A percentile compares a stretch with the other conserved stretches of the same genome.
These are phyloP conservation scores for Xylaria intraflava DNA, from an alignment of 495 filamentous ascomycete genomes.

Conservation along the genomic window DNA sequence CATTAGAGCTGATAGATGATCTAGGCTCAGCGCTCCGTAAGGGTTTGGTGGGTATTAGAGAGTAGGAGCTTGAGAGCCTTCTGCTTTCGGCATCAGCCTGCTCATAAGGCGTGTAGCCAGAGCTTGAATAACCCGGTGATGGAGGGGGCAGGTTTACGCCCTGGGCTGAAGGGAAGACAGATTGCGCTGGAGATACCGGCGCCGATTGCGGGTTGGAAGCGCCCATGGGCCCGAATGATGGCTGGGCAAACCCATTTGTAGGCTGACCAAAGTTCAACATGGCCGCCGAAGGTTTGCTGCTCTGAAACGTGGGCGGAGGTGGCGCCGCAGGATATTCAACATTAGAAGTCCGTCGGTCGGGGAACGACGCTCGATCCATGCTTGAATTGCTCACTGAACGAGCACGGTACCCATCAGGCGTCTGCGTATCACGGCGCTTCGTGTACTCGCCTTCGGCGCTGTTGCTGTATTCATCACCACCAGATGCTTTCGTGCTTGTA, in stretches of 20 bases:
- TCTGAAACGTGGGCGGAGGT: conserved; percentile 33
- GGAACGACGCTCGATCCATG: conserved; percentile 42
- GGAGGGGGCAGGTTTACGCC: conserved; percentile 18
- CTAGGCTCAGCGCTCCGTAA: background rate
- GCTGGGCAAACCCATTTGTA: conserved; percentile 18
- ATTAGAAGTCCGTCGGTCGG: conserved; percentile 49
- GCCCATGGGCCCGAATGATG: conserved; percentile 17
- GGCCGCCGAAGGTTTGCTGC: conserved; percentile 29
- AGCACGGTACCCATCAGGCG: conserved; percentile 60
- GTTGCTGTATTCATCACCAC: conserved; percentile 58
- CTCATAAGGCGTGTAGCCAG: conserved; percentile 23
- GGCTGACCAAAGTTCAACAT: conserved; percentile 27
- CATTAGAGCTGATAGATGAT: conserved; percentile 9
- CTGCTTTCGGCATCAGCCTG: conserved; percentile 16
- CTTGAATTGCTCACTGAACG: conserved; percentile 72
- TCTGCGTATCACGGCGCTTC: conserved; percentile 51
- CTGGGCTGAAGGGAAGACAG: conserved; percentile 18
- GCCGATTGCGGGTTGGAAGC: conserved; percentile 22
- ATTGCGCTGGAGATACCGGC: conserved; percentile 23
- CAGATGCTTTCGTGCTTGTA: conserved; percentile 67
- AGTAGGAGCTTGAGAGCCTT: conserved; percentile 19
- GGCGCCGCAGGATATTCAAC: conserved; percentile 48
- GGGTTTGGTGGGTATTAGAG: conserved; percentile 20
- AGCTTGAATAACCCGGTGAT: conserved; percentile 17
- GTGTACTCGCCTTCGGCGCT: conserved; percentile 58